These are phyloP conservation scores for Endocalyx cinctus DNA, from an alignment of 2,329 filamentous ascomycete species.

Conservation along the genomic window DNA sequence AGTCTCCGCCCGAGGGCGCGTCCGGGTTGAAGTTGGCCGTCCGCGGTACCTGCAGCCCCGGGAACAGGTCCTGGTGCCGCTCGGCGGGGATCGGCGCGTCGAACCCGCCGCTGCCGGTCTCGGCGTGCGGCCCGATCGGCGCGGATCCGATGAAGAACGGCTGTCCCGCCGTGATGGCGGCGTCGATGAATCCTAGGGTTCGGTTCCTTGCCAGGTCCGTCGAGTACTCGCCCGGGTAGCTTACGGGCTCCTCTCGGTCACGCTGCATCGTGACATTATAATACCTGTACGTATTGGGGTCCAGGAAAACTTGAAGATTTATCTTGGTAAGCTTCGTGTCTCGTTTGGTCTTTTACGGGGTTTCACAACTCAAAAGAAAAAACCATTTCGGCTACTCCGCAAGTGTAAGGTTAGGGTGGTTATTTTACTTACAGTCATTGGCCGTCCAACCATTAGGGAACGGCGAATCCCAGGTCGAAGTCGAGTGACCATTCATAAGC, in stretches of 20 bases:
- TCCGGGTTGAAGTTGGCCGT: conserved; percentile 64
- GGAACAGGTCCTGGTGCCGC: conserved; percentile 59
- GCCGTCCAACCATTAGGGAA: conserved; percentile 33
- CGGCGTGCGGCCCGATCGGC: conserved; percentile 61
- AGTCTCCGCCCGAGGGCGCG: conserved; percentile 37
- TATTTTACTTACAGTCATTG: conserved; percentile 2
- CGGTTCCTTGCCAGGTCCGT: no score
- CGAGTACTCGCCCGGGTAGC: conserved; percentile 31
- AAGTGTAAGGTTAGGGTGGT: no score
- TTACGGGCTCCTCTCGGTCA: conserved; percentile 43
- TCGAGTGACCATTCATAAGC: conserved; percentile 51
- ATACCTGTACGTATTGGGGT: conserved; percentile 66
- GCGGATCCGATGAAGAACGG: conserved; percentile 67
- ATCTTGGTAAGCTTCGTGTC: no score
- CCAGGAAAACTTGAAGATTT: no score
- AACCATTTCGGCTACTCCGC: conserved; percentile 40
- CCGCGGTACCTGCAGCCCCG: conserved; percentile 54
- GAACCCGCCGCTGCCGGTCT: conserved; percentile 34
- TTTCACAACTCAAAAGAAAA: conserved; percentile 43
- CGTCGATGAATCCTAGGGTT: no score
- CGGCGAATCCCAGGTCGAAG: conserved; percentile 49
- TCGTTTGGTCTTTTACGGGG: no score
- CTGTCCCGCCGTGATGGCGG: conserved; percentile 50
- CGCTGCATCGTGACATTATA: conserved; percentile 60
- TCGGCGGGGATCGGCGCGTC: conserved; percentile 44